These are phyloP conservation scores for Cornus florida DNA, from an alignment of 148 eudicot genomes.

Conservation along the genomic window DNA sequence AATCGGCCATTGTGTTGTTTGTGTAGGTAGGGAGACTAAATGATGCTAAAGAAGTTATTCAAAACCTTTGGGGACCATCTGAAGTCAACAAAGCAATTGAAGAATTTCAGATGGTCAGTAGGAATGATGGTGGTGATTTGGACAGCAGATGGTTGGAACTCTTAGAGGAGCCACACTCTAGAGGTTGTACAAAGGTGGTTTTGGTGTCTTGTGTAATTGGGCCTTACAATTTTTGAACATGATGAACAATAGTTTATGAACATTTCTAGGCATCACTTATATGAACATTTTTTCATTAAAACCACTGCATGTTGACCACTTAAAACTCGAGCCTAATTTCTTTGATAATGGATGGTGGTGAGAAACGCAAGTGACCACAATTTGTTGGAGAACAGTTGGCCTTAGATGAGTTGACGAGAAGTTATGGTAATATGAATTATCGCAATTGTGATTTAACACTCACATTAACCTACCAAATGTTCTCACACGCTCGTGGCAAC, in stretches of 20 bases:
- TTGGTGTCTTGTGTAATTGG: background rate
- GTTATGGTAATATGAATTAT: no score
- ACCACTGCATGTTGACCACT: background rate
- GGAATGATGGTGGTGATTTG: constrained; percentile 41
- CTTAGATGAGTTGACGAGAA: background rate
- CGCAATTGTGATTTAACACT: background rate
- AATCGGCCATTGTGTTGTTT: background rate
- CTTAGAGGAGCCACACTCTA: constrained; percentile 69
- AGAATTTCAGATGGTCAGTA: constrained; percentile 59
- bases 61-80: constrained; percentile 64
- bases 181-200: constrained; percentile 58
- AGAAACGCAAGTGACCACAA: background rate
- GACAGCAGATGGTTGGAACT: constrained; percentile 73
- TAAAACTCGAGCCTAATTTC: background rate
- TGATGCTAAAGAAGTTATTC: constrained; percentile 56
- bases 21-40: constrained; percentile 62
- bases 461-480: background rate
- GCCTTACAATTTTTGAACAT: background rate
- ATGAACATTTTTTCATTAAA: background rate
- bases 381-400: background rate
- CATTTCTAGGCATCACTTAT: background rate
- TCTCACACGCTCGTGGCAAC: background rate
- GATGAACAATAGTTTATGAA: background rate
- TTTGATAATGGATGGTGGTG: background rate
- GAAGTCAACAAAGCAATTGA: constrained; percentile 67